These are phyloP conservation scores for Holtermanniella nyarrowii DNA, from an alignment of 768 basidiomycete species.

Conservation along the genomic window DNA sequence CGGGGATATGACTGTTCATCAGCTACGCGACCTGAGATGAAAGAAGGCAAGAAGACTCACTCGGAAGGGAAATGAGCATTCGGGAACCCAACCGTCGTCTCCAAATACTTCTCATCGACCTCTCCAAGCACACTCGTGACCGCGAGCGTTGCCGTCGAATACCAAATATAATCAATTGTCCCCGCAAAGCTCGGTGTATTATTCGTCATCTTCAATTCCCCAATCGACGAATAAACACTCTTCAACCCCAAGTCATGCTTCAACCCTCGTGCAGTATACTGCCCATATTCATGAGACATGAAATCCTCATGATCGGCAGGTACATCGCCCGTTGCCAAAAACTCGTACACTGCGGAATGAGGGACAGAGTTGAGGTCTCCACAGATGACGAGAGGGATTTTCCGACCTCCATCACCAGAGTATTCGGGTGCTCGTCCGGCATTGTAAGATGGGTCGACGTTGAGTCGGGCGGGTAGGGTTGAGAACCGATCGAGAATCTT, in stretches of 20 bases:
- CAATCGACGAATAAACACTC: slow-evolving; percentile 63
- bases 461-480: slow-evolving; percentile 57
- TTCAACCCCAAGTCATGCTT: slow-evolving; percentile 68
- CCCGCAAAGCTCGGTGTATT: slow-evolving; percentile 79
- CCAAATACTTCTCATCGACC: slow-evolving; percentile 72
- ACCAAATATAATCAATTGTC: slow-evolving; percentile 90
- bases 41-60: slow-evolving; percentile 48
- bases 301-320: slow-evolving; percentile 78
- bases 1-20: slow-evolving; percentile 33
- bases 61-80: slow-evolving; percentile 94
- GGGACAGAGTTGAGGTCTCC: slow-evolving; percentile 95
- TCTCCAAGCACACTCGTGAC: slow-evolving; percentile 79
- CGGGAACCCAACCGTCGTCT: slow-evolving; percentile 90
- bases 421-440: slow-evolving; percentile 23
- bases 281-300: slow-evolving; percentile 79
- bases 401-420: slow-evolving; percentile 51
- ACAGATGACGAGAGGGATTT: slow-evolving; percentile 81
- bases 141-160: slow-evolving; percentile 59
- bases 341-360: slow-evolving; percentile 81
- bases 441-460: slow-evolving; percentile 18
- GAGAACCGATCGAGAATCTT: slow-evolving; percentile 79
- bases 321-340: slow-evolving; percentile 57
- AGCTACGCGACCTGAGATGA: background rate
- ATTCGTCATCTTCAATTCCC: slow-evolving; percentile 69
- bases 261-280: slow-evolving; percentile 72